These are phyloP conservation scores for Cutaneotrichosporon sp. DNA, from an alignment of 1,284 basidiomycete genomes.

Conservation along the genomic window DNA sequence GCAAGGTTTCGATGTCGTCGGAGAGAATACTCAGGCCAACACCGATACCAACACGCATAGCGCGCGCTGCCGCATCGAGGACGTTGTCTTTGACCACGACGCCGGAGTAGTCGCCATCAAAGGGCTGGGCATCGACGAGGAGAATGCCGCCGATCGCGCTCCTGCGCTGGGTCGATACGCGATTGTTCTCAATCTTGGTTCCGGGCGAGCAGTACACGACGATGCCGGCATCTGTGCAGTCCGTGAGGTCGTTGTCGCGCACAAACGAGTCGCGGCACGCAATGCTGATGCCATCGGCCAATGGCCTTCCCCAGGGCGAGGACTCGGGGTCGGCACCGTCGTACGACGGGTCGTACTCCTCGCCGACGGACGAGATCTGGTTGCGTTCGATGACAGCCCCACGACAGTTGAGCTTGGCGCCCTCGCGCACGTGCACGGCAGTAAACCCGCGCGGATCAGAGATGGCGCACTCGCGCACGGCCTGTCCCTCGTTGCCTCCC, in stretches of 20 bases:
- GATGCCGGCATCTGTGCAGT: conserved; percentile 53
- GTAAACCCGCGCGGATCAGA: conserved; percentile 53
- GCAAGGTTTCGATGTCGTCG: conserved; percentile 52
- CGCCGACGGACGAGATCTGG: conserved; percentile 53
- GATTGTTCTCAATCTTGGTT: conserved; percentile 51
- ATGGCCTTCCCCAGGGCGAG: conserved; percentile 49
- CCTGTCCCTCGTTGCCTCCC: conserved; percentile 54
- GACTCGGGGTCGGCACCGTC: conserved; percentile 54
- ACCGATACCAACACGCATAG: conserved; percentile 57
- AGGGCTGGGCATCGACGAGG: conserved; percentile 54
- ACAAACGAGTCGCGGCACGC: conserved; percentile 51
- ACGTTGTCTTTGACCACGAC: conserved; percentile 53
- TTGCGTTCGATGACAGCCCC: conserved; percentile 50
- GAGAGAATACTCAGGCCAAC: conserved; percentile 54
- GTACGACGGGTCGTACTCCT: conserved; percentile 49
- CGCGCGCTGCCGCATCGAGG: conserved; percentile 43
- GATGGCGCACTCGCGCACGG: conserved; percentile 39
- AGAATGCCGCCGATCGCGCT: conserved; percentile 56
- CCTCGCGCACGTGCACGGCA: conserved; percentile 53
- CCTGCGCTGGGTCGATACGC: conserved; percentile 38
- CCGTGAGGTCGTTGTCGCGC: conserved; percentile 49
- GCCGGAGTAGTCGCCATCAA: conserved; percentile 53
- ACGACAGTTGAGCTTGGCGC: conserved; percentile 49
- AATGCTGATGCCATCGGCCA: conserved; percentile 52
- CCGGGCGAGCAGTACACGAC: conserved; percentile 57